A percentile compares a stretch with the other conserved stretches of the same genome.
Conservation (phyloP, 1,284 basidiomycete species). For the Sphaerobolus stellatus region DNA sequence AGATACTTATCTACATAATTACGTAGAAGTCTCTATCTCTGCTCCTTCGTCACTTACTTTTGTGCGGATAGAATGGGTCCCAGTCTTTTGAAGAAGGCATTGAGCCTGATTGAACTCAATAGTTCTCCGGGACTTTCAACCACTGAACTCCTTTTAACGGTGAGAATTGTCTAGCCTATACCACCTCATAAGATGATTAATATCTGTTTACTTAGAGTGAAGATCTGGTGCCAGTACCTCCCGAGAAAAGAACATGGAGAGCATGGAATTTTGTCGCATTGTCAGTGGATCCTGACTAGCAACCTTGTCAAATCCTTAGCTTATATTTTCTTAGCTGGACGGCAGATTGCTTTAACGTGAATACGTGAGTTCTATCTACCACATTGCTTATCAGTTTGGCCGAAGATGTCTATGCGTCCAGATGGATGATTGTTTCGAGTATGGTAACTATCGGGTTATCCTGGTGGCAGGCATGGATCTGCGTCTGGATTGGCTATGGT, state of each 20-base stretch:
- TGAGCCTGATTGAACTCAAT: slow-evolving; percentile 43
- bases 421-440: slow-evolving; percentile 74
- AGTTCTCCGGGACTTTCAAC: slow-evolving; percentile 50
- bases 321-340: slow-evolving; percentile 53
- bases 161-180: slow-evolving; percentile 31
- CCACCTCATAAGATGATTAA: slow-evolving; percentile 20
- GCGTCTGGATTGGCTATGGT: slow-evolving; percentile 76
- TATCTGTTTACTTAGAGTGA: slow-evolving; percentile 47
- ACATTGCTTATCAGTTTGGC: slow-evolving; percentile 6
- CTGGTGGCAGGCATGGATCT: slow-evolving; percentile 84
- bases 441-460: slow-evolving; percentile 75
- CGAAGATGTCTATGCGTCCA: slow-evolving; percentile 24
- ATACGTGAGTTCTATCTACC: slow-evolving; percentile 53
- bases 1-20: no score
- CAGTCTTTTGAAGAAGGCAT: no score
- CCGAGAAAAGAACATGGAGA: slow-evolving; percentile 59
- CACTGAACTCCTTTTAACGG: slow-evolving; percentile 54
- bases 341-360: slow-evolving; percentile 79
- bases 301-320: slow-evolving; percentile 3
- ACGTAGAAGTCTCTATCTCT: no score
- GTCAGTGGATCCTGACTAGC: slow-evolving; percentile 36
- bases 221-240: slow-evolving; percentile 59
- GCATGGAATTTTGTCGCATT: slow-evolving; percentile 64
- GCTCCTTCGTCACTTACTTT: no score
- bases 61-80: no score